A percentile compares a stretch with the other conserved stretches of the same genome.
Conservation (phyloP, 306 rosid genomes). For the Quercus rubra region DNA sequence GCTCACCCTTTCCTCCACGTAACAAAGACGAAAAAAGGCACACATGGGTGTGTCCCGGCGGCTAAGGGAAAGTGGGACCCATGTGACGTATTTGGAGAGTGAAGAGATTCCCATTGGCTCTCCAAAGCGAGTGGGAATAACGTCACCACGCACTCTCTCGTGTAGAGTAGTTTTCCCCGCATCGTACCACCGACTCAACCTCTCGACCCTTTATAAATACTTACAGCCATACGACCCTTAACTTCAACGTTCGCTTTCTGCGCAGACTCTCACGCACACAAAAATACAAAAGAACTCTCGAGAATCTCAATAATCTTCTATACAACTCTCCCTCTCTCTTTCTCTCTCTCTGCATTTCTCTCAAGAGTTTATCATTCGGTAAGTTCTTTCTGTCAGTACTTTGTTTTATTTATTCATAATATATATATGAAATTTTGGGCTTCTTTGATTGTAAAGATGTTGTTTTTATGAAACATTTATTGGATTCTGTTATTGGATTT, state of each 20-base stretch:
- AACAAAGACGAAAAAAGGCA: too few relatives aligned
- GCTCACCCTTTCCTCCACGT: too few relatives aligned
- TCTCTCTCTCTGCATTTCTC: too few relatives aligned
- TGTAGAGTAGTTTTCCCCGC: background rate
- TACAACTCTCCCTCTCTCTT: too few relatives aligned
- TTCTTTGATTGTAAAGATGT: background rate
- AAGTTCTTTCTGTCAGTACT: too few relatives aligned
- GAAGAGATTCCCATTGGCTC: background rate
- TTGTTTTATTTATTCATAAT: background rate
- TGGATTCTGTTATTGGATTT: background rate
- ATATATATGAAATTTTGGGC: background rate
- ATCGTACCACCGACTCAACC: too few relatives aligned
- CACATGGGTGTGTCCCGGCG: background rate
- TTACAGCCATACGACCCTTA: background rate
- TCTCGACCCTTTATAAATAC: background rate
- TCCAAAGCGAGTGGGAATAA: conserved; percentile 12
- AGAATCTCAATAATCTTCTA: too few relatives aligned
- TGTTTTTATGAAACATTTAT: background rate
- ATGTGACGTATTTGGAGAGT: too few relatives aligned
- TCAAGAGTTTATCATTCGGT: too few relatives aligned
- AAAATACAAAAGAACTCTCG: background rate
- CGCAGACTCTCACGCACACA: too few relatives aligned
- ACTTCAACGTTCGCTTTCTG: background rate
- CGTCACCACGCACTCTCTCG: conserved; percentile 34
- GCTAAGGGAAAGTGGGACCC: background rate